Evolutionary conservation across 1,139 yeast species (phyloP).

Genomic region (Sugiyamaella japonica): DNA sequence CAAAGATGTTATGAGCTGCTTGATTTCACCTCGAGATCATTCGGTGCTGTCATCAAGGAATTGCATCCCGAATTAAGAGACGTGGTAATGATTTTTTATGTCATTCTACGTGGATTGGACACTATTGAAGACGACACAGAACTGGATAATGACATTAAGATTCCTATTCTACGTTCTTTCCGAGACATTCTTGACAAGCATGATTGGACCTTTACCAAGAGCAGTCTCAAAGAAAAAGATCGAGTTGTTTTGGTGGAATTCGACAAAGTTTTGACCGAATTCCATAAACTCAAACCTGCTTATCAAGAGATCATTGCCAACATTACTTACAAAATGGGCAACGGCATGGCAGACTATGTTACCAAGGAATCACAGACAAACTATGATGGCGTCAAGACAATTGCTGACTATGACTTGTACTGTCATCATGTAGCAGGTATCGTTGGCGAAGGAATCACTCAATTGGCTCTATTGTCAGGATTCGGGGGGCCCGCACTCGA

Average conservation of each 20-base stretch:
- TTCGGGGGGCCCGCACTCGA: slow-evolving; percentile 50
- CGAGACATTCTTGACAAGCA: slow-evolving; percentile 53
- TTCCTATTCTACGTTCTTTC: slow-evolving; percentile 73
- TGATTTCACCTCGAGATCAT: slow-evolving; percentile 77
- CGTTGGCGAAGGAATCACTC: slow-evolving; percentile 93
- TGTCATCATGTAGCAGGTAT: slow-evolving; percentile 98
- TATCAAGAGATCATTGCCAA: slow-evolving; percentile 79
- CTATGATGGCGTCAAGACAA: slow-evolving; percentile 71
- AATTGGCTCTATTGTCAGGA: slow-evolving; percentile 52
- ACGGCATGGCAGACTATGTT: slow-evolving; percentile 96
- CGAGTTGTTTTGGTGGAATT: slow-evolving; percentile 76
- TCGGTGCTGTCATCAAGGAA: slow-evolving; percentile 88
- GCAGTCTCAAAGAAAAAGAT: slow-evolving; percentile 76
- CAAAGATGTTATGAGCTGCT: slow-evolving; percentile 70
- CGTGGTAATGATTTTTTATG: slow-evolving; percentile 75
- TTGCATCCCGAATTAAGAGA: slow-evolving; percentile 86
- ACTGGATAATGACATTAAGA: slow-evolving; percentile 64
- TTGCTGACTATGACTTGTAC: slow-evolving; percentile 81
- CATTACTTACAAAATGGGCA: slow-evolving; percentile 84
- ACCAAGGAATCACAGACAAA: slow-evolving; percentile 71
- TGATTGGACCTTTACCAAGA: slow-evolving; percentile 77
- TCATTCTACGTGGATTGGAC: slow-evolving; percentile 86
- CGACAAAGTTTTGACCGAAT: slow-evolving; percentile 65
- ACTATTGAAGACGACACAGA: slow-evolving; percentile 98
- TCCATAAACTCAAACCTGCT: slow-evolving; percentile 66